Percentiles rank a stretch among this genome's conserved stretches.
These are phyloP conservation scores for Plantago ovata DNA, from an alignment of 257 asterid species.

Conservation along the genomic window DNA sequence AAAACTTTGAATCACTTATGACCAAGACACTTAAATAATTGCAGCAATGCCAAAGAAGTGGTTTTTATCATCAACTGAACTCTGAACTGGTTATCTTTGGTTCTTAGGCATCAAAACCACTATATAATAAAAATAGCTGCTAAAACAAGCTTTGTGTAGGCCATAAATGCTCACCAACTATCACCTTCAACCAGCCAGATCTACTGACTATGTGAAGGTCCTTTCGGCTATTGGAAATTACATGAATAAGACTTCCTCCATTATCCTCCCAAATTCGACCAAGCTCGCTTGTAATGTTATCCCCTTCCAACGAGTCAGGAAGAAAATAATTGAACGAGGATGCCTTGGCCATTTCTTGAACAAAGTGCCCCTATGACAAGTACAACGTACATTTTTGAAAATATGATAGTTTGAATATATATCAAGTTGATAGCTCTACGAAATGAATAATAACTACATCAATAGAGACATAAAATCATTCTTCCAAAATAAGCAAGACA, in stretches of 20 bases:
- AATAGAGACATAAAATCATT: no score
- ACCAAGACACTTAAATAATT: no score
- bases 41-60: no score
- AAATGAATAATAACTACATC: no score
- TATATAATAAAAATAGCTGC: no score
- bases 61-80: no score
- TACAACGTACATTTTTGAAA: constrained; percentile 10
- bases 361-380: constrained; percentile 46
- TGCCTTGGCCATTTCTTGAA: constrained; percentile 47
- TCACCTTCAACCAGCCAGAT: constrained; percentile 50
- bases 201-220: constrained; percentile 28
- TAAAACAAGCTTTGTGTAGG: no score
- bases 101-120: no score
- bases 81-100: no score
- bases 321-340: constrained; percentile 39
- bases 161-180: constrained; percentile 43
- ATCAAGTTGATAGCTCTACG: no score
- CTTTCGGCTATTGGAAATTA: constrained; percentile 42
- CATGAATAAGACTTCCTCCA: constrained; percentile 43
- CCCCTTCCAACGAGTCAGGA: constrained; percentile 41
- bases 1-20: no score
- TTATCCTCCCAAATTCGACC: constrained; percentile 43
- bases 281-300: constrained; percentile 42
- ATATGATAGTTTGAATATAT: constrained; percentile 3
- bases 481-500: no score